Percentiles rank a stretch among this genome's conserved stretches.
Evolutionary conservation across 208 protist genomes (phyloP).

Genomic region (Naegleria lovaniensis): DNA sequence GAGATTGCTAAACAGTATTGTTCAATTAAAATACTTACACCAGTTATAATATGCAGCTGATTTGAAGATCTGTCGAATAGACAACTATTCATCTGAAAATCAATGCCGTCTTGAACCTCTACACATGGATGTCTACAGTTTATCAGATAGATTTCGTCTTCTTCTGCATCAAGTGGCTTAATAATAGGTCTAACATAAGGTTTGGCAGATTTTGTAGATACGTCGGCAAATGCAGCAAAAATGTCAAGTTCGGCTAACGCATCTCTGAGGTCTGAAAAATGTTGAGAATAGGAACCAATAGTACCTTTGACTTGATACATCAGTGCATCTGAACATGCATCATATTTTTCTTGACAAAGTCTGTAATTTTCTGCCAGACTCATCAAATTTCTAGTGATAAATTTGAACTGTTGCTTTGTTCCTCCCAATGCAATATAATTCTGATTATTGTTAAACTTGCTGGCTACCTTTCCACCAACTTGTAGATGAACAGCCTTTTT

Average conservation of each 20-base stretch:
- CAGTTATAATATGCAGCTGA: constrained; percentile 72
- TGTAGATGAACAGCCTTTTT: not conserved
- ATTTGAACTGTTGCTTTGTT: constrained; percentile 87
- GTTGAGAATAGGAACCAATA: constrained; percentile 80
- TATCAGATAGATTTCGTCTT: constrained; percentile 38
- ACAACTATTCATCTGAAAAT: constrained; percentile 76
- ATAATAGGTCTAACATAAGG: constrained; percentile 81
- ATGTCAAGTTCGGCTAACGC: constrained; percentile 88
- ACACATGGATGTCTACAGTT: constrained; percentile 70
- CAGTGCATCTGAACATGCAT: constrained; percentile 53
- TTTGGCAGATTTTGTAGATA: constrained; percentile 68
- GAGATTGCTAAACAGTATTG: not conserved
- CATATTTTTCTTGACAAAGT: constrained; percentile 63
- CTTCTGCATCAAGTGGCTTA: constrained; percentile 17
- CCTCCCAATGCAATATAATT: constrained; percentile 47
- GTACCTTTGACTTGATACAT: constrained; percentile 81
- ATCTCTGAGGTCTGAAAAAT: constrained; percentile 83
- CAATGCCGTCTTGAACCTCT: constrained; percentile 49
- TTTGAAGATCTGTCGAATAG: constrained; percentile 25
- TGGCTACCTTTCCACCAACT: not conserved
- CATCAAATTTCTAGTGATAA: constrained; percentile 59
- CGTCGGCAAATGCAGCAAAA: constrained; percentile 74
- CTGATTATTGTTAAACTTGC: not conserved
- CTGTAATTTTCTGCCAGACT: constrained; percentile 69
- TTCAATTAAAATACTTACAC: constrained; percentile 30